Conservation (phyloP, 352 stramenopile species). For the Elongisporangium anandrum region DNA sequence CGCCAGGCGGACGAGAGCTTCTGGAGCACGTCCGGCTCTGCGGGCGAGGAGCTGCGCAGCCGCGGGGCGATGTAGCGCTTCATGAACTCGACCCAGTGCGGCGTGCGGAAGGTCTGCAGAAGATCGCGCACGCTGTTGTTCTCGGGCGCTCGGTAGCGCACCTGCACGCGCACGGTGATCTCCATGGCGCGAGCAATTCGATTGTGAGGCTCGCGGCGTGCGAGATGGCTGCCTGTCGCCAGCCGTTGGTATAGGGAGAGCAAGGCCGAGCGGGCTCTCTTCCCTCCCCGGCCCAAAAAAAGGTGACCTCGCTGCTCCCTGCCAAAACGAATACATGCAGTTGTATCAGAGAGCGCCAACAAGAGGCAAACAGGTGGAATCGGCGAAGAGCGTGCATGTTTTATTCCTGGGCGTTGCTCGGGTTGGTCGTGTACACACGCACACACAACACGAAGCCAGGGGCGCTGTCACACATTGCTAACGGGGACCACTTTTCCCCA, state of each 20-base stretch:
- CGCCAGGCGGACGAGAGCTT: slow-evolving; percentile 21
- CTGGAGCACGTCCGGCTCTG: slow-evolving; percentile 29
- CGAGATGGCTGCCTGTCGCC: neutral
- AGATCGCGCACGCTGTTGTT: slow-evolving; percentile 39
- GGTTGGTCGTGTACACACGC: neutral
- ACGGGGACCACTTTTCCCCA: neutral
- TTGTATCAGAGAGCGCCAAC: neutral
- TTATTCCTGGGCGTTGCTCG: neutral
- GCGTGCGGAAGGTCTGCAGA: slow-evolving; percentile 49
- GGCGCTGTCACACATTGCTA: neutral
- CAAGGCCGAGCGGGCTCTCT: neutral
- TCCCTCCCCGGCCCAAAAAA: neutral
- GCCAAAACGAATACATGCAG: slow-evolving; percentile 1
- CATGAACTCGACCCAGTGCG: slow-evolving; percentile 61
- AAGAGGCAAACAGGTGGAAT: neutral
- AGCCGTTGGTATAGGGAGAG: neutral
- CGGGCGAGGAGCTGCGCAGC: slow-evolving; percentile 55
- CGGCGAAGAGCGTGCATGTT: neutral
- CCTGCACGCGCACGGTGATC: slow-evolving; percentile 45
- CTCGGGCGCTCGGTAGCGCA: slow-evolving; percentile 52
- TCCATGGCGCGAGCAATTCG: slow-evolving; percentile 22
- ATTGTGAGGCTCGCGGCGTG: slow-evolving; percentile 1
- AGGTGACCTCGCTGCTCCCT: neutral
- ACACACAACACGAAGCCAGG: neutral
- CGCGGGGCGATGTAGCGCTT: slow-evolving; percentile 48